A percentile compares a stretch with the other conserved stretches of the same genome.
These are phyloP conservation scores for Liquidambar formosana DNA, from an alignment of 164 flowering plant genomes.

Conservation along the genomic window DNA sequence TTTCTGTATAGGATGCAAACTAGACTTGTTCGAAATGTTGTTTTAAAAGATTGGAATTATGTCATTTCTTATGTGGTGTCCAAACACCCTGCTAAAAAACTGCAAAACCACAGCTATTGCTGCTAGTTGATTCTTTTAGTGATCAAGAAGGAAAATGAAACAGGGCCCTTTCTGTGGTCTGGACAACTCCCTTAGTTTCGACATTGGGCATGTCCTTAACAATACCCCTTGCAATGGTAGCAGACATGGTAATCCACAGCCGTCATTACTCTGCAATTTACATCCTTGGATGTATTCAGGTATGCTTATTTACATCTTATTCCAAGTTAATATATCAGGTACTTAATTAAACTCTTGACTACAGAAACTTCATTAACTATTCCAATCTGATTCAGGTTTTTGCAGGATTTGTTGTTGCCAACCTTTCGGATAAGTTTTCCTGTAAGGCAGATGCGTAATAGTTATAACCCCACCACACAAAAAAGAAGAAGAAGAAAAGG, in stretches of 20 bases:
- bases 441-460: constrained; percentile 5
- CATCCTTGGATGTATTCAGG: constrained; percentile 65
- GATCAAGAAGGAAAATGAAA: background rate
- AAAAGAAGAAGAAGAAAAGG: too few relatives aligned
- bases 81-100: background rate
- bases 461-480: too few relatives aligned
- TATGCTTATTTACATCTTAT: constrained; percentile 9
- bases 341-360: too few relatives aligned
- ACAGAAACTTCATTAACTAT: background rate
- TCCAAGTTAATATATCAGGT: too few relatives aligned
- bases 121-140: background rate
- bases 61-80: background rate
- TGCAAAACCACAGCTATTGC: background rate
- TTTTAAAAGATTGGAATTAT: too few relatives aligned
- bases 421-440: constrained; percentile 44
- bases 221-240: constrained; percentile 73
- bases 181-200: constrained; percentile 74
- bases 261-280: constrained; percentile 63
- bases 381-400: constrained; percentile 44
- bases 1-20: too few relatives aligned
- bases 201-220: constrained; percentile 69
- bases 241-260: constrained; percentile 68
- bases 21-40: too few relatives aligned
- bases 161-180: constrained; percentile 75
- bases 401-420: constrained; percentile 65